Evolutionary conservation across 495 filamentous ascomycete genomes (phyloP).

Genomic region (Opeltia flavorubescens): DNA sequence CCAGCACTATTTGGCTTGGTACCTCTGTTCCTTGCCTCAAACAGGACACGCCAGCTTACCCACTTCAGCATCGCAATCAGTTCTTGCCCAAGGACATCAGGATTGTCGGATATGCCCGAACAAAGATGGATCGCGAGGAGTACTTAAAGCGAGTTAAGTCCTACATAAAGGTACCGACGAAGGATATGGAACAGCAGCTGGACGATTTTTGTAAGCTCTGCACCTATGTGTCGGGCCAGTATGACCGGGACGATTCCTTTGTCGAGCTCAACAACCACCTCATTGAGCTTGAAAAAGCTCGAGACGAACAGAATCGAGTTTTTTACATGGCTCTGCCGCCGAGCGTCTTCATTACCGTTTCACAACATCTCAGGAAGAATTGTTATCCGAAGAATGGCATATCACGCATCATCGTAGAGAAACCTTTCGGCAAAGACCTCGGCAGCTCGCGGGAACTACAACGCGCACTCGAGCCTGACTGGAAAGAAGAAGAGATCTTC

Average conservation of each 20-base stretch:
- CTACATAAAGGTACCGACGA: conserved; percentile 97
- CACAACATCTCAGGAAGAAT: conserved; percentile 89
- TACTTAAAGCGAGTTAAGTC: conserved; percentile 87
- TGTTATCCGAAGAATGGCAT: conserved; percentile 87
- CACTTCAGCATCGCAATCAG: conserved; percentile 77
- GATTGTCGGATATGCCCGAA: conserved; percentile 97
- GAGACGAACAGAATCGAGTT: conserved; percentile 73
- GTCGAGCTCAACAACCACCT: conserved; percentile 76
- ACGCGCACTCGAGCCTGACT: conserved; percentile 90
- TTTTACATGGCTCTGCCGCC: conserved; percentile 99
- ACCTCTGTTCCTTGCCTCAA: background rate
- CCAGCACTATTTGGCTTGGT: conserved; percentile 97
- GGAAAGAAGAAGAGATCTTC: conserved; percentile 99
- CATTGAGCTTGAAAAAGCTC: conserved; percentile 70
- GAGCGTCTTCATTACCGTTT: conserved; percentile 95
- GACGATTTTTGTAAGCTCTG: conserved; percentile 77
- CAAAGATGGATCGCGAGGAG: conserved; percentile 97
- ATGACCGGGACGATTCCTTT: conserved; percentile 95
- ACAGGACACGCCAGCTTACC: conserved; percentile 15
- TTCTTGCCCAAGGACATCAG: conserved; percentile 96
- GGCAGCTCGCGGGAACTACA: conserved; percentile 87
- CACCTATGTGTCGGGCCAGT: conserved; percentile 91
- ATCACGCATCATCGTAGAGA: conserved; percentile 94
- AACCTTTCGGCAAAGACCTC: conserved; percentile 97
- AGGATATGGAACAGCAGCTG: conserved; percentile 91